Base-by-base conservation (phyloP, 176 grass and related monocot species). In the Phoenix dactylifera region DNA sequence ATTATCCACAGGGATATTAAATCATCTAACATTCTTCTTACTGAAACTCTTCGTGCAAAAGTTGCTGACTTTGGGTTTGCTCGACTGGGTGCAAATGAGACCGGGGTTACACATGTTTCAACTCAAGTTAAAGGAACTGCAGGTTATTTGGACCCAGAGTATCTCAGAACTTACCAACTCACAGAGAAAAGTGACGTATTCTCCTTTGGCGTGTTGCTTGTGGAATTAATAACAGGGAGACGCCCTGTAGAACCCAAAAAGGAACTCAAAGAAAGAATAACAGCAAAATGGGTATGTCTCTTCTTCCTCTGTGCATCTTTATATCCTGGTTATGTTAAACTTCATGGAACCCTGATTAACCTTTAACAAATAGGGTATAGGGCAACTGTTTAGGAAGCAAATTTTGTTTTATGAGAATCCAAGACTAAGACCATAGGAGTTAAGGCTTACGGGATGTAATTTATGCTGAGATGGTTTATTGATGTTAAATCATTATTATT, bases 51-150 rank as follows among this genome's bases (percentile, higher is more conserved):
- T 1, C 87, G 87, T 22, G 93, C 93, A 66, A 97, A 97, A 73
- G 93, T 97, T 50, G 78, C 87, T 51, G 93, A 97, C 70, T 97
- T 97, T 67, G 93, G 93, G 7, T 90, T 97, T 73, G 93, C 93
- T 2, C 74, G 83, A 16, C 57, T 90, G n/a, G 83, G 76, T 49
- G 55, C 75, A 18, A 66, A 69, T 58, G 60, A 81, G 60, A 50
- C 16, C 12, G 76, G 57, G 16, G 58, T 49, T 15, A 77, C 66
- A 51, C 81, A 88, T 69, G 79, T 97, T 28, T 66, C 83, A 0
- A 97, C 93, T 16, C 78, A 85, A 83, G 87, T 91, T 39, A 97
- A 97, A 76, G 93, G 93, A 35, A 97, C 93, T 19, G 87, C 93
- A 4, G 93, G 93, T 15, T 97, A 97, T 86, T 73, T 97, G 1